Base-by-base conservation (phyloP, 371 early-diverging fungal genomes). In the Saksenaea oblongispora region DNA sequence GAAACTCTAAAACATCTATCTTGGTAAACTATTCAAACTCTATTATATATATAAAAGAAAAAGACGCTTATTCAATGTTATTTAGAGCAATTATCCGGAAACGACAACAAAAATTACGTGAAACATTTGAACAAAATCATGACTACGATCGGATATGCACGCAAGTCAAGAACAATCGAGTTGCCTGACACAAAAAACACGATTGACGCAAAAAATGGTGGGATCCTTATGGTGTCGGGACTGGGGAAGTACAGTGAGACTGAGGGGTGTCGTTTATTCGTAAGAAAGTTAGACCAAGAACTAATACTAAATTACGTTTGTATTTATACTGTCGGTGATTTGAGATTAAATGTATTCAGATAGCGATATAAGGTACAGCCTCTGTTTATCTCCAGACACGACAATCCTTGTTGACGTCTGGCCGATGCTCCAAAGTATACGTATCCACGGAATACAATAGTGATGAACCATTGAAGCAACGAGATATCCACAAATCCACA, bases 81-180 rank as follows among this genome's bases (percentile, higher is more conserved):
- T 41, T 41, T 41, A 41, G 42, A 41, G 42, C 42, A 41, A 41
- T 41, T 41, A 41, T 41, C 14, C 42, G 14, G 42, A 41, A 41
- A 41, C 15, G 42, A 41, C 42, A 41, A 41, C 42, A 31, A 31
- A 31, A 18, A 54, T 14, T 54, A 54, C 54, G 14, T 22, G 22
- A 54, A 54, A 14, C 54, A 54, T 54, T 26, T 54, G 22, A 26
- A 15, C 26, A 17, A 54, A 22, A 13, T 34, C 18, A 56, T 56
- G 34, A 56, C 56, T 28, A 56, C 28, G 26, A 56, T 56, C 34
- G 56, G 56, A 17, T 56, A 56, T 34, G 56, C 56, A 9, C 56
- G 56, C 34, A 56, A 56, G 34, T 56, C 56, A 18, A 28, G 42
- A 41, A 41, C 42, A 41, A 41, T 14, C 17, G 42, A 41, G 42